Base-by-base conservation (phyloP, 345 rosid genomes). In the Theobroma cacao region DNA sequence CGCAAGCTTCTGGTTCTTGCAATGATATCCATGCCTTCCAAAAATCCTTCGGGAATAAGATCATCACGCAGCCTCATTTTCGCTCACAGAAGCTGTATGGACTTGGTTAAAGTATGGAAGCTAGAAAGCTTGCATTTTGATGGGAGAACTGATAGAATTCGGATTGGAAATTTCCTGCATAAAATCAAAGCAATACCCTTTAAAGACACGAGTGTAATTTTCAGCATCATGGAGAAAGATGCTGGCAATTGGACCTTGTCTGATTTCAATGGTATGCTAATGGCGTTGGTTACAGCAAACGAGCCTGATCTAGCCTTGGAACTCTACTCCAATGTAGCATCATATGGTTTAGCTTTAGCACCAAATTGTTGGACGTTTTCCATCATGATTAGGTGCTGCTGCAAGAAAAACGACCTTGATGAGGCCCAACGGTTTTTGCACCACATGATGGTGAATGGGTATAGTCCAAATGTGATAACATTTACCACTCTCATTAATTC, bases 341-440 rank as follows among this genome's bases (percentile, higher is more conserved):
- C 77, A 5, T 74, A 31, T 24, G 86, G 90, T 4, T 65, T 80
- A 18, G 79, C 55, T 4, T 69, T 84, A 30, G 76, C 65, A 34
- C 87, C 88, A 7, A 85, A 91, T 80, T 68, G 80, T 30, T 78
- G 85, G 82, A 88, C 89, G 78, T 82, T 61, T 73, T 84, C 92
- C 15, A 75, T 82, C 24, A 38, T 87, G 78, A 64, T 89, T 31
- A 82, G 85, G 58, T 89, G 88, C 60, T 75, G 80, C 61, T 89
- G 90, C 85, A 64, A 69, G 83, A 87, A 71, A 80, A 85, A 88
- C 30, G 74, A 81, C 26, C 24, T 77, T 3, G 83, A 78, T 53
- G 89, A 87, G 52, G 92, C 95, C 1, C 71, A 64, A 69, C 12
- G 60, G 59, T 76, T 87, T 75, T 40, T 91, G 28, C 83, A 90